Evolutionary conservation across 2,329 filamentous ascomycete species (phyloP).

Genomic region (Zopfia rhizophila): DNA sequence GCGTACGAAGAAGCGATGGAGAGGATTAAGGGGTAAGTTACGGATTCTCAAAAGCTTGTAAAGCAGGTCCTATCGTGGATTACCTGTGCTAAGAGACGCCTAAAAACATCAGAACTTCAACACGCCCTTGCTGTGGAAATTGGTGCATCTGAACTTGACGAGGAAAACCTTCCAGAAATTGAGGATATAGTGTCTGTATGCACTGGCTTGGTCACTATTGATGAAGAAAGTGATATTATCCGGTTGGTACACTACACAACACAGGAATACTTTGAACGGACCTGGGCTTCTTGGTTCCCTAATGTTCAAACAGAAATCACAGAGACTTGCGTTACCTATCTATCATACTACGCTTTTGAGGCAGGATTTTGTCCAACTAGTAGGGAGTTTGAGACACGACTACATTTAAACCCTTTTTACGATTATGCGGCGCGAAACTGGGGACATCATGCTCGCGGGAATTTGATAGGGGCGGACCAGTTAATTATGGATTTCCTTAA

Average conservation of each 20-base stretch:
- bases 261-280: slow-evolving; percentile 31
- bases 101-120: slow-evolving; percentile 6
- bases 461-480: no score
- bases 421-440: no score
- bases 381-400: no score
- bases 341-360: slow-evolving; percentile 34
- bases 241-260: slow-evolving; percentile 35
- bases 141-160: slow-evolving; percentile 4
- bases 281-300: slow-evolving; percentile 30
- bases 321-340: slow-evolving; percentile 34
- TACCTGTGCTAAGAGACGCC: slow-evolving; percentile 7
- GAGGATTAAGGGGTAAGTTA: slow-evolving; percentile 7
- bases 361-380: no score
- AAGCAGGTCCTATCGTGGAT: slow-evolving; percentile 14
- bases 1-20: slow-evolving; percentile 22
- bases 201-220: slow-evolving; percentile 38
- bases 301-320: slow-evolving; percentile 28
- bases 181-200: slow-evolving; percentile 19
- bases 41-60: slow-evolving; percentile 2
- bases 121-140: slow-evolving; percentile 14
- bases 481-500: no score
- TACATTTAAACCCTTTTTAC: no score
- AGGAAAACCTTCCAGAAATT: slow-evolving; percentile 7
- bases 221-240: slow-evolving; percentile 33
- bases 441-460: no score